Conservation (phyloP, 805 yeast genomes). For the Cyberlindnera saturnus region DNA sequence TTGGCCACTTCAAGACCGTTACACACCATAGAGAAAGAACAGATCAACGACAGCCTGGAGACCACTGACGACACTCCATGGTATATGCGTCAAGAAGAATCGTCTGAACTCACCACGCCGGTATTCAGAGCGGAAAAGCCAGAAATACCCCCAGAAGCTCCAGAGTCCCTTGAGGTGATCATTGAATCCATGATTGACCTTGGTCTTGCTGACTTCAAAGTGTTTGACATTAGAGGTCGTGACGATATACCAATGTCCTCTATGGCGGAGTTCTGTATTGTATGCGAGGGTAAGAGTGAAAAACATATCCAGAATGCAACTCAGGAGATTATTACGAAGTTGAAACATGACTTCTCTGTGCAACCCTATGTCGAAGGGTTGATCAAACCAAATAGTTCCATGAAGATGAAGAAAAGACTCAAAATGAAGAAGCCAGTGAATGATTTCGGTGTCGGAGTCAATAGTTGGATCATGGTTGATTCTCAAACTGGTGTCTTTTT, state of each 20-base stretch:
- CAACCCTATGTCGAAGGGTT: slow-evolving; percentile 67
- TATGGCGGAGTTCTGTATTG: slow-evolving; percentile 44
- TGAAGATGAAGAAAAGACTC: slow-evolving; percentile 45
- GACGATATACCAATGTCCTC: slow-evolving; percentile 33
- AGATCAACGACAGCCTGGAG: neutral
- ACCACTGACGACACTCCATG: slow-evolving; percentile 39
- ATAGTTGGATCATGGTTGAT: slow-evolving; percentile 82
- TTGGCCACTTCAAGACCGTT: neutral
- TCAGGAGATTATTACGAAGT: slow-evolving; percentile 44
- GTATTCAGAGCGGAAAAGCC: slow-evolving; percentile 41
- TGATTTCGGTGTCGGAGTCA: slow-evolving; percentile 49
- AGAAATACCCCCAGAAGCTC: slow-evolving; percentile 52
- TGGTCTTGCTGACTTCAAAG: slow-evolving; percentile 55
- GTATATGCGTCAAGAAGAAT: slow-evolving; percentile 47
- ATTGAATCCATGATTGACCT: slow-evolving; percentile 45
- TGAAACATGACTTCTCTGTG: slow-evolving; percentile 46
- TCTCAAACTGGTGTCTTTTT: slow-evolving; percentile 55
- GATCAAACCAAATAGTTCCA: slow-evolving; percentile 48
- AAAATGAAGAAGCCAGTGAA: slow-evolving; percentile 44
- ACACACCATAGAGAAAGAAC: neutral
- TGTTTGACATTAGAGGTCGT: slow-evolving; percentile 56
- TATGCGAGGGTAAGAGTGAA: slow-evolving; percentile 71
- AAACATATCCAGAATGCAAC: slow-evolving; percentile 73
- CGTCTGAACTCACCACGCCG: slow-evolving; percentile 29
- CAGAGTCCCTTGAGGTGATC: slow-evolving; percentile 41